Base-by-base conservation (phyloP, 73 alveolate genomes). In the Effrenium voratum region DNA sequence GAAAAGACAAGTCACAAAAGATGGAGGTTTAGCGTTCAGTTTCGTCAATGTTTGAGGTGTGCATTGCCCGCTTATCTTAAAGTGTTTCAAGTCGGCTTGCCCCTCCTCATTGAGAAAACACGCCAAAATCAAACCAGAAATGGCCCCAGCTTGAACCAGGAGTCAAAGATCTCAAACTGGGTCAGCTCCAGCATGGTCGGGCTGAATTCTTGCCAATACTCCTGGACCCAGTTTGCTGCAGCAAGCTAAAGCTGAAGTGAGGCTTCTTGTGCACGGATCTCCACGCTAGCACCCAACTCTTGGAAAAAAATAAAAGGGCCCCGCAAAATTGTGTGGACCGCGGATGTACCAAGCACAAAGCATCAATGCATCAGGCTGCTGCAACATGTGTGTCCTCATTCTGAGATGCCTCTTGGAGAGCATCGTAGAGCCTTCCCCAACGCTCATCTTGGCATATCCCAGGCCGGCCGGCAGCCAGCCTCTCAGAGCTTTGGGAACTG, bases 131-230 rank as follows among this genome's bases (percentile, higher is more conserved):
- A 30, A 24, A 24, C 15, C 2, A 36, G 68, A 55, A 12, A 22
- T 6, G 6, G 28, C 1, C 34, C 16, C 43, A 24, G 22, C 8
- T 3, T n/a, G 15, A 36, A 3, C 92, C 79, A 36, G 41, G 73
- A 66, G 6, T 41, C 94, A 45, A 86, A 86, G 45, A 86, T 68
- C 60, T 86, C 94, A 28, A 46, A 86, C 82, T 86, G 94, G 5
- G 94, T 86, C 60, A 59, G 41, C 66, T 86, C 82, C n/a, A 86
- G 68, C 94, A 86, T 86, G 49, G 46, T 44, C 16, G 94, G 94
- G 46, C 94, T 86, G 94, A 86, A 86, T 44, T 40, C 81, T 41
- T 41, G 63, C 82, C 43, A 32, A 63, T n/a, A 86, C 83, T 86
- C 94, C 94, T 86, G 45, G 19, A 52, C 19, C 26, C 63, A 19